Conservation (phyloP, 441 rosid genomes). For the Raphanus hybrid region DNA sequence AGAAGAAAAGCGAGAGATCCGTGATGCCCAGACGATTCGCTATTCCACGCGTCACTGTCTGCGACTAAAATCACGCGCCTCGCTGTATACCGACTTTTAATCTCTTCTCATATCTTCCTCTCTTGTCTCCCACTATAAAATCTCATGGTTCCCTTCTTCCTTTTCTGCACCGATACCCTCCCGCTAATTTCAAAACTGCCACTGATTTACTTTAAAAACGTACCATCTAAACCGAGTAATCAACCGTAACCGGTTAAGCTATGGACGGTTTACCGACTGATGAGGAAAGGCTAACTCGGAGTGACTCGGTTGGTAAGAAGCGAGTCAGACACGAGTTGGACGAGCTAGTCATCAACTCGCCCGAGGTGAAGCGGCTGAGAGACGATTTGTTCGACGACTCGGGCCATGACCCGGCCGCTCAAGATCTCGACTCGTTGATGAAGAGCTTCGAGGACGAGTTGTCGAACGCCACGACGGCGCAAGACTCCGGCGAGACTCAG, state of each 20-base stretch:
- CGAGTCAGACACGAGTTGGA: constrained; percentile 52
- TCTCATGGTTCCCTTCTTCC: constrained; percentile 41
- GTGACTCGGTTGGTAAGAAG: constrained; percentile 46
- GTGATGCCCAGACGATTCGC: constrained; percentile 50
- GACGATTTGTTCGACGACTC: constrained; percentile 72
- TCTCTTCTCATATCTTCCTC: constrained; percentile 26
- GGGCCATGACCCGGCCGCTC: constrained; percentile 46
- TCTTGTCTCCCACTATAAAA: constrained; percentile 55
- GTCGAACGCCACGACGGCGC: constrained; percentile 37
- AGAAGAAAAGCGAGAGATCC: constrained; percentile 48
- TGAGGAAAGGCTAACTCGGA: constrained; percentile 15
- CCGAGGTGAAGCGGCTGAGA: constrained; percentile 63
- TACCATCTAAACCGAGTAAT: constrained; percentile 19
- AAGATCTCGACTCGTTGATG: constrained; percentile 73
- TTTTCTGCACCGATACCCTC: constrained; percentile 39
- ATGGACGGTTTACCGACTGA: constrained; percentile 48
- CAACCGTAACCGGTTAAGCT: constrained; percentile 16
- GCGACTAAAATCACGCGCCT: constrained; percentile 38
- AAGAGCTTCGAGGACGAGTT: constrained; percentile 75
- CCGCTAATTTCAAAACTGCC: constrained; percentile 22
- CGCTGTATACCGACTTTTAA: constrained; percentile 20
- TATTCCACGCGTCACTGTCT: constrained; percentile 52
- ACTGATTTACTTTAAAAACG: background rate
- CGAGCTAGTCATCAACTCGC: constrained; percentile 47
- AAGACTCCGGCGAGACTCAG: constrained; percentile 54